Evolutionary conservation across 192 early-diverging fungal species (phyloP).

Genomic region (Mortierella alpina): DNA sequence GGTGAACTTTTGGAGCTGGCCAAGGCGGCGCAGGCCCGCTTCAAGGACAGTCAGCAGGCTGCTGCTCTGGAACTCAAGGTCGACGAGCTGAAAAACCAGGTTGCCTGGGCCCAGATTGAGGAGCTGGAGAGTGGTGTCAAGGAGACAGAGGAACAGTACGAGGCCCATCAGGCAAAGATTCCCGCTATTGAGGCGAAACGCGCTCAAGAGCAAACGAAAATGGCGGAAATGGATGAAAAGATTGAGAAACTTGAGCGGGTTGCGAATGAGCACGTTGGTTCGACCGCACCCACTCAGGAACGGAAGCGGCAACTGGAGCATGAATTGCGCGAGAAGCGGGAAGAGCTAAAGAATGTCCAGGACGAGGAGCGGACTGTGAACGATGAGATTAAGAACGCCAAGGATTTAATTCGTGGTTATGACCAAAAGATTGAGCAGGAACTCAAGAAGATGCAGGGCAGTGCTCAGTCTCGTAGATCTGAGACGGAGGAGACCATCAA

Average conservation of each 20-base stretch:
- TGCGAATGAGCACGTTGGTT: slow-evolving; percentile 42
- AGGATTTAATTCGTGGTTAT: slow-evolving; percentile 52
- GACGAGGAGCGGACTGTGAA: slow-evolving; percentile 60
- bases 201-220: slow-evolving; percentile 9
- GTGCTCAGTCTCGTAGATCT: slow-evolving; percentile 39
- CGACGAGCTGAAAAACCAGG: slow-evolving; percentile 69
- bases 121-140: slow-evolving; percentile 58
- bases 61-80: slow-evolving; percentile 67
- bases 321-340: slow-evolving; percentile 59
- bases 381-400: slow-evolving; percentile 49
- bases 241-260: slow-evolving; percentile 52
- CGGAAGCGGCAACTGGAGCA: slow-evolving; percentile 57
- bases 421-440: slow-evolving; percentile 66
- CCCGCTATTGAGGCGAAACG: slow-evolving; percentile 35
- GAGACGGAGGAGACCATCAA: slow-evolving; percentile 56
- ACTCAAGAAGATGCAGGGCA: slow-evolving; percentile 34
- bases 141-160: slow-evolving; percentile 16
- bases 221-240: slow-evolving; percentile 50
- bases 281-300: slow-evolving; percentile 60
- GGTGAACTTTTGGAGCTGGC: slow-evolving; percentile 78
- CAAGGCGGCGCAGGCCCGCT: slow-evolving; percentile 71
- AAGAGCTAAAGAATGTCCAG: slow-evolving; percentile 51
- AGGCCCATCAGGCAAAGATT: neutral
- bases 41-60: slow-evolving; percentile 74
- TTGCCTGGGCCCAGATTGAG: slow-evolving; percentile 82